Percentiles rank a stretch among this genome's conserved stretches.
Evolutionary conservation across 345 rosid species (phyloP).

Genomic region (Odontarrhena argentea): DNA sequence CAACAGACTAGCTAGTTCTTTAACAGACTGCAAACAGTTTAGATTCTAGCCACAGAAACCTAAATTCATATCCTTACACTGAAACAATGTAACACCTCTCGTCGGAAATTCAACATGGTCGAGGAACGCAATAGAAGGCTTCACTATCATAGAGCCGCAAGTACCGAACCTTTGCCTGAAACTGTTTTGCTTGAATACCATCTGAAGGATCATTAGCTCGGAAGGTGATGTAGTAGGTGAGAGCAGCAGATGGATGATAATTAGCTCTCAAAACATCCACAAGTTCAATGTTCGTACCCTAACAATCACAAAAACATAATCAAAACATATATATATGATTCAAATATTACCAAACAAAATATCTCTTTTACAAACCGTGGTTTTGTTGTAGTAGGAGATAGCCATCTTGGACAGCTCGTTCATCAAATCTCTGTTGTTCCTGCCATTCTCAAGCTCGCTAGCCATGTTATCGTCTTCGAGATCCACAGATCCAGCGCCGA

Average conservation of each 20-base stretch:
- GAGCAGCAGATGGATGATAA: slow-evolving; percentile 8
- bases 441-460: not conserved
- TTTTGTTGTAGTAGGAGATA: not conserved
- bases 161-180: no score
- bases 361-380: not conserved
- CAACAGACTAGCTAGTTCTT: no score
- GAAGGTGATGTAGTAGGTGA: not conserved
- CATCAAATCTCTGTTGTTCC: slow-evolving; percentile 7
- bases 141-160: no score
- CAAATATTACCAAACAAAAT: not conserved
- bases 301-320: not conserved
- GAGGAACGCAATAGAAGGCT: no score
- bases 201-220: slow-evolving; percentile 1
- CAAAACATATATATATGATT: not conserved
- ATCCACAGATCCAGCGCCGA: not conserved
- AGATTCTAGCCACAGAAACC: no score
- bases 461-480: not conserved
- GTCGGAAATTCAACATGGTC: no score
- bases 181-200: not conserved
- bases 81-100: no score
- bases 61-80: no score
- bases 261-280: slow-evolving; percentile 1
- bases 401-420: not conserved
- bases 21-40: no score
- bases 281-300: not conserved